A percentile compares a stretch with the other conserved stretches of the same genome.
These are phyloP conservation scores for Colletotrichum kahawae DNA, from an alignment of 2,329 filamentous ascomycete species.

Conservation along the genomic window DNA sequence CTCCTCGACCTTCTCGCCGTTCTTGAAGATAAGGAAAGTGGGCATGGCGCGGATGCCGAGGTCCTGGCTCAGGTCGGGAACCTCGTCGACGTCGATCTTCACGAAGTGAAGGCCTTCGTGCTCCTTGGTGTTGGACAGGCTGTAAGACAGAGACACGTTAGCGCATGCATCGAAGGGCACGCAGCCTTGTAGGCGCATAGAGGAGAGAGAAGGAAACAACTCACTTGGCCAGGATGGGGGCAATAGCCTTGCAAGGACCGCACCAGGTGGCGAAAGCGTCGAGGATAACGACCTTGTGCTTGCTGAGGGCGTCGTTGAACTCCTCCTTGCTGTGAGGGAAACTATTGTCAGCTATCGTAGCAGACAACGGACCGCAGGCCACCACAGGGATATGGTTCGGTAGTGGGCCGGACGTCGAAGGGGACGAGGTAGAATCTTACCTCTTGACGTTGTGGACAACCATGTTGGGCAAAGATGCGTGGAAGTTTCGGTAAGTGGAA, in stretches of 20 bases:
- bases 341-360: accelerated
- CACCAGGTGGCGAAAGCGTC: slow-evolving; percentile 94
- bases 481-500: slow-evolving; percentile 28
- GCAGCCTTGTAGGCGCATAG: too few species aligned
- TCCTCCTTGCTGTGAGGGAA: slow-evolving; percentile 55
- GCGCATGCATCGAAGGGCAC: too few species aligned
- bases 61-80: slow-evolving; percentile 76
- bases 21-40: slow-evolving; percentile 85
- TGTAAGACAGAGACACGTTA: too few species aligned
- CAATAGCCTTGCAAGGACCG: slow-evolving; percentile 91
- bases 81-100: slow-evolving; percentile 90
- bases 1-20: slow-evolving; percentile 73
- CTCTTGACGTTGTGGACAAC: slow-evolving; percentile 48
- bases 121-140: slow-evolving; percentile 43
- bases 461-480: slow-evolving; percentile 44
- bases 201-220: too few species aligned
- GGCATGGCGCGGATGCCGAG: slow-evolving; percentile 90
- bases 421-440: slow-evolving; percentile 29
- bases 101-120: slow-evolving; percentile 72
- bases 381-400: neutral
- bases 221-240: slow-evolving; percentile 75
- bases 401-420: too few species aligned
- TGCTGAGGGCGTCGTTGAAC: too few species aligned
- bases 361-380: accelerated
- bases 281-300: too few species aligned